phyloP scores from a whole-genome alignment of 116 monocot species.

The Iris pallida region DNA sequence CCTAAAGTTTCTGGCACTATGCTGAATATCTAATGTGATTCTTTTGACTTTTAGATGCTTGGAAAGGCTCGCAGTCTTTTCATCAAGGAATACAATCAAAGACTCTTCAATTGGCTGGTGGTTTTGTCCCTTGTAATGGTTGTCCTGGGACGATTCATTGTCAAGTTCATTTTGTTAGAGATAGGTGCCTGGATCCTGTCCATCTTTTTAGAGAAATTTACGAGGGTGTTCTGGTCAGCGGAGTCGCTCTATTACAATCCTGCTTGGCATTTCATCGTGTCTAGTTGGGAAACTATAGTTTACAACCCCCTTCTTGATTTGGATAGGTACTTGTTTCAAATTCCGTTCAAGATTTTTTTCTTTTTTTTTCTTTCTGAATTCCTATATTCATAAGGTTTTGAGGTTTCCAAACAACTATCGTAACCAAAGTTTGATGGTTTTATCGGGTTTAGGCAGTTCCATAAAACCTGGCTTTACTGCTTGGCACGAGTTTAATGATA shows the following conservation, averaged over 20 bases:
- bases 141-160: slow-evolving; percentile 77
- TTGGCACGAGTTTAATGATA: too few species aligned
- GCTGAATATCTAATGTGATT: too few species aligned
- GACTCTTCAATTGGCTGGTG: slow-evolving; percentile 96
- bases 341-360: neutral
- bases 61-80: slow-evolving; percentile 71
- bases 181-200: slow-evolving; percentile 93
- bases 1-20: too few species aligned
- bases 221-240: slow-evolving; percentile 97
- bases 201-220: slow-evolving; percentile 91
- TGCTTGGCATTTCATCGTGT: slow-evolving; percentile 85
- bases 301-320: slow-evolving; percentile 94
- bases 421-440: too few species aligned
- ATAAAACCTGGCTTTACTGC: too few species aligned
- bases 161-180: slow-evolving; percentile 89
- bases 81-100: slow-evolving; percentile 93
- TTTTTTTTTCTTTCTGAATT: too few species aligned
- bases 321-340: slow-evolving; percentile 56
- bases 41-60: slow-evolving; percentile 58
- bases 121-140: slow-evolving; percentile 94
- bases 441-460: too few species aligned
- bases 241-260: slow-evolving; percentile 95
- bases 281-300: slow-evolving; percentile 89
- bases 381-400: too few species aligned
- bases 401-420: too few species aligned